Evolutionary conservation across 495 filamentous ascomycete genomes (phyloP).

Genomic region (Articulospora tetracladia): DNA sequence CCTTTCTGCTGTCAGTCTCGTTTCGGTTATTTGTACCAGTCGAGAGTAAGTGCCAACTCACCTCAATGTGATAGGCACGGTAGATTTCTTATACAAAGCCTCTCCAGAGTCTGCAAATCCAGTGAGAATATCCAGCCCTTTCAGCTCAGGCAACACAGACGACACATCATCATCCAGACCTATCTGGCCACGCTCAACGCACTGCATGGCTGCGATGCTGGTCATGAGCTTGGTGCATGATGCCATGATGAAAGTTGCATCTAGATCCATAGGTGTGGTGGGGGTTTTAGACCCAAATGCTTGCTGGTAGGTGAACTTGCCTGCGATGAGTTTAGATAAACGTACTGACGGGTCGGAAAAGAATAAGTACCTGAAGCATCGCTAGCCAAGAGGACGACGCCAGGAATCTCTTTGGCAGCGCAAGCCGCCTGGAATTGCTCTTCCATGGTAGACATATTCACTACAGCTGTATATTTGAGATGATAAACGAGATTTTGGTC

Average conservation of each 20-base stretch:
- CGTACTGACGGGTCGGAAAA: neutral
- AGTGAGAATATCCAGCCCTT: constrained; percentile 22
- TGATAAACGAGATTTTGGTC: neutral
- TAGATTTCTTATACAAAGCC: constrained; percentile 12
- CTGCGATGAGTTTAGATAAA: neutral
- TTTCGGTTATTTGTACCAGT: neutral
- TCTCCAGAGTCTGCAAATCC: constrained; percentile 19
- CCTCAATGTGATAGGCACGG: constrained; percentile 21
- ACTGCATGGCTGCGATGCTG: constrained; percentile 56
- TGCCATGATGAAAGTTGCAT: constrained; percentile 53
- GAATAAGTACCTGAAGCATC: neutral
- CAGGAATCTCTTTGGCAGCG: constrained; percentile 20
- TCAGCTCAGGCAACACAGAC: constrained; percentile 26
- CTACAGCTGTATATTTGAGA: neutral
- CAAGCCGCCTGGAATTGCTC: constrained; percentile 20
- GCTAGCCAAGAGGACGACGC: constrained; percentile 11
- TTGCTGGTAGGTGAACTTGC: constrained; percentile 9
- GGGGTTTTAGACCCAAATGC: constrained; percentile 18
- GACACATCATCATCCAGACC: constrained; percentile 23
- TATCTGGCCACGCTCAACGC: constrained; percentile 52
- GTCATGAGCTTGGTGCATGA: constrained; percentile 54
- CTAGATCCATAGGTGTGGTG: constrained; percentile 38
- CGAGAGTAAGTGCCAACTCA: neutral
- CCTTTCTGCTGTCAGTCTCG: neutral
- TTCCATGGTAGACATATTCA: constrained; percentile 8